Conservation (phyloP, 2,329 filamentous ascomycete genomes). For the Xylariaceae sp. region DNA sequence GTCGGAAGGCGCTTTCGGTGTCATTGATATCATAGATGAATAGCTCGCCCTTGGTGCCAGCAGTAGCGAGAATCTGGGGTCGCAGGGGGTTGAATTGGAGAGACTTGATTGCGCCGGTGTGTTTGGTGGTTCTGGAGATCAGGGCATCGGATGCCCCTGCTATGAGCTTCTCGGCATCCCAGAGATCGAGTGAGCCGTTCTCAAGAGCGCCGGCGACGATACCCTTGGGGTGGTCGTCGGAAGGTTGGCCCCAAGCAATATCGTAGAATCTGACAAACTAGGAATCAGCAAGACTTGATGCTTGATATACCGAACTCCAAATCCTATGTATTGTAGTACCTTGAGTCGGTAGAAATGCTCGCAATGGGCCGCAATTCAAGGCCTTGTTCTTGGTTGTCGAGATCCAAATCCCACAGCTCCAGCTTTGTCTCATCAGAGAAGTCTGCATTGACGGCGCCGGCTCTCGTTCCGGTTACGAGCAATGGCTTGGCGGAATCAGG, state of each 20-base stretch:
- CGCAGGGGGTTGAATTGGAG: slow-evolving; percentile 95
- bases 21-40: slow-evolving; percentile 96
- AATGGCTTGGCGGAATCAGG: slow-evolving; percentile 73
- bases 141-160: slow-evolving; percentile 64
- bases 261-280: slow-evolving; percentile 82
- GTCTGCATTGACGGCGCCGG: slow-evolving; percentile 91
- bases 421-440: slow-evolving; percentile 97
- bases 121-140: slow-evolving; percentile 82
- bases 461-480: slow-evolving; percentile 88
- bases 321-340: slow-evolving; percentile 51
- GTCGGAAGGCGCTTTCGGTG: slow-evolving; percentile 77
- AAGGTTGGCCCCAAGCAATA: slow-evolving; percentile 86
- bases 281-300: no score
- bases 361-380: slow-evolving; percentile 82
- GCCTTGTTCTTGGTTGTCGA: slow-evolving; percentile 71
- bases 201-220: slow-evolving; percentile 95
- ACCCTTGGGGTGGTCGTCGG: slow-evolving; percentile 72
- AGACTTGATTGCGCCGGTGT: slow-evolving; percentile 87
- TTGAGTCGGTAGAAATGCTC: slow-evolving; percentile 82
- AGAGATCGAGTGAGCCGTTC: slow-evolving; percentile 88
- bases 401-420: slow-evolving; percentile 89
- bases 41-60: slow-evolving; percentile 90
- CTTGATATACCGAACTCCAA: neutral
- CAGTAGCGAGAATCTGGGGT: slow-evolving; percentile 86
- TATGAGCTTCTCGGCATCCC: slow-evolving; percentile 74